phyloP scores from a whole-genome alignment of 1,284 basidiomycete species.

The Sutorius eximius region DNA sequence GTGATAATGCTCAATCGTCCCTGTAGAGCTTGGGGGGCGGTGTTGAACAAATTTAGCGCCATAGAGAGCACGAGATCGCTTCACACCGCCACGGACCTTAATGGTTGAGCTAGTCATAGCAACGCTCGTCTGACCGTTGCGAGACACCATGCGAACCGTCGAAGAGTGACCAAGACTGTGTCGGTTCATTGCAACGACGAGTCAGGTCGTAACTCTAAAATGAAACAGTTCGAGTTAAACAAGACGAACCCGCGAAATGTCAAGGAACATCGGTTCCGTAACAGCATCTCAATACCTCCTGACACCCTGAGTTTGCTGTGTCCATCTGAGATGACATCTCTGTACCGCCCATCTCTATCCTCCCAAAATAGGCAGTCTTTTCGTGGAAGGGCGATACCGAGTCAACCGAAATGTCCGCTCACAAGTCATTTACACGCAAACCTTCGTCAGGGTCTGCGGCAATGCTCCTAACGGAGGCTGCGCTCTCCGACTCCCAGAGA shows the following conservation, averaged over 20 bases:
- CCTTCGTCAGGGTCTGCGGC: conserved; percentile 22
- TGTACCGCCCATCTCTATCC: not conserved
- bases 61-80: not conserved
- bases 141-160: not conserved
- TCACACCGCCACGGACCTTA: not conserved
- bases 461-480: conserved; percentile 29
- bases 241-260: conserved; percentile 7
- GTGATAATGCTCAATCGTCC: not conserved
- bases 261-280: conserved; percentile 15
- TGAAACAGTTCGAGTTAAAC: not conserved
- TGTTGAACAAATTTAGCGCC: not conserved
- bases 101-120: not conserved
- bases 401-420: conserved; percentile 11
- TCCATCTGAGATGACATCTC: not conserved
- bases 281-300: conserved; percentile 3
- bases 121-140: not conserved
- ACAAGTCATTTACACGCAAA: conserved; percentile 9
- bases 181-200: not conserved
- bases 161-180: not conserved
- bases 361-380: conserved; percentile 19
- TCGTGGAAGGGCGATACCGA: conserved; percentile 23
- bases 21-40: not conserved
- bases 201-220: not conserved
- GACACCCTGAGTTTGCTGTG: conserved; percentile 19
- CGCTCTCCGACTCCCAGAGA: conserved; percentile 21